Evolutionary conservation across 164 flowering plant genomes (phyloP).

Genomic region (Vitis rotundifolia): DNA sequence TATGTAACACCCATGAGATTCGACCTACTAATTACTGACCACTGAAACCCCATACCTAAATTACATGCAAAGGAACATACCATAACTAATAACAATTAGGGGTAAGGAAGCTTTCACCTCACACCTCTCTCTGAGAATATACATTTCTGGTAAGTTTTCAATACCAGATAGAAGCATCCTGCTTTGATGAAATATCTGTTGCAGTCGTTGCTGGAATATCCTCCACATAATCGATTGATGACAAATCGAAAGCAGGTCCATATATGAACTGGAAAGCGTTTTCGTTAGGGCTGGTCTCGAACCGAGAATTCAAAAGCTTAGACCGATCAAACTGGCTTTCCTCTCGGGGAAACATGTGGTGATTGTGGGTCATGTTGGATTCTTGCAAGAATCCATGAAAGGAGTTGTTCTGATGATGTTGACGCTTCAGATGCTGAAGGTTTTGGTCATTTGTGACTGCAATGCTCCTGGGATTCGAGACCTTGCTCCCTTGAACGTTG

Average conservation of each 20-base stretch:
- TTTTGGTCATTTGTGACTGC: slow-evolving; percentile 29
- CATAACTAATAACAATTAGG: no score
- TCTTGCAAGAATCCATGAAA: slow-evolving; percentile 36
- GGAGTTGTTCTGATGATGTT: slow-evolving; percentile 31
- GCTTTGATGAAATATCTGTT: slow-evolving; percentile 17
- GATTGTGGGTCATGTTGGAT: slow-evolving; percentile 27
- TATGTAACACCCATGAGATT: no score
- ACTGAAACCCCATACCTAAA: no score
- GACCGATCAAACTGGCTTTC: slow-evolving; percentile 42
- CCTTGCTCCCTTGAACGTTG: slow-evolving; percentile 46
- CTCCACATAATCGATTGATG: slow-evolving; percentile 27
- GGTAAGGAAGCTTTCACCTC: no score
- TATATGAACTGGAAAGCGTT: slow-evolving; percentile 30
- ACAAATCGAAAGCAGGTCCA: slow-evolving; percentile 43
- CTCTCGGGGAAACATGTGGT: slow-evolving; percentile 29
- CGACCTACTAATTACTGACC: no score
- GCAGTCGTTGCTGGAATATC: slow-evolving; percentile 10
- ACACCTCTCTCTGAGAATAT: no score
- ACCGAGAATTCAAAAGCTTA: slow-evolving; percentile 37
- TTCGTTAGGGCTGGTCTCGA: slow-evolving; percentile 32
- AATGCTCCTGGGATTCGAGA: slow-evolving; percentile 17
- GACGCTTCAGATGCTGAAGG: slow-evolving; percentile 25
- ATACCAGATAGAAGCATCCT: slow-evolving; percentile 41
- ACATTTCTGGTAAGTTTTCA: no score
- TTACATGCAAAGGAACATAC: no score